Evolutionary conservation across 148 eudicot genomes (phyloP).

Genomic region (Persicaria maculosa): DNA sequence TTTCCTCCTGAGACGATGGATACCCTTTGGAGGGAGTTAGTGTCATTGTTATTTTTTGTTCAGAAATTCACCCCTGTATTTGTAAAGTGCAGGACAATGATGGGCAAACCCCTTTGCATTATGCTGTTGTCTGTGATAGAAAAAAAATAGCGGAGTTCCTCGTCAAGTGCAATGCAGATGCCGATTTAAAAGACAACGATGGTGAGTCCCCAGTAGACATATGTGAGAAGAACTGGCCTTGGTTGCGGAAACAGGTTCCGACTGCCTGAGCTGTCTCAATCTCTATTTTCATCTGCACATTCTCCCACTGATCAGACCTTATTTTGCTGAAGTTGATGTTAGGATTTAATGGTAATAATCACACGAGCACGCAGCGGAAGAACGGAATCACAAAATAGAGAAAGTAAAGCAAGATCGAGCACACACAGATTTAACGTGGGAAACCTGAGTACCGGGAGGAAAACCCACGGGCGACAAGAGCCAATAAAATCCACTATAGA

Average conservation of each 20-base stretch:
- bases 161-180: constrained; percentile 63
- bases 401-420: too few species aligned
- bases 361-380: too few species aligned
- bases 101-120: constrained; percentile 89
- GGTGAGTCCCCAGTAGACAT: constrained; percentile 54
- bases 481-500: too few species aligned
- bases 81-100: constrained; percentile 57
- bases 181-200: constrained; percentile 48
- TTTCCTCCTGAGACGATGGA: too few species aligned
- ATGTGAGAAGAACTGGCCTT: constrained; percentile 73
- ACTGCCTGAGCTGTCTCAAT: neutral
- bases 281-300: neutral
- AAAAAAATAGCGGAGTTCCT: constrained; percentile 69
- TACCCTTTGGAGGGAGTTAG: too few species aligned
- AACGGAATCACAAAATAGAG: too few species aligned
- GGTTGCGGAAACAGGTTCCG: constrained; percentile 29
- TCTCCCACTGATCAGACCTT: neutral
- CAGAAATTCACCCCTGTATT: too few species aligned
- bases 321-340: neutral
- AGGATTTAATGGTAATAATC: too few species aligned
- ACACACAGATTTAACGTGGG: too few species aligned
- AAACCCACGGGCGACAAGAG: too few species aligned
- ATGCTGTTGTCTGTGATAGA: constrained; percentile 90
- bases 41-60: too few species aligned
- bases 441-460: too few species aligned